Conservation (phyloP, 2,329 filamentous ascomycete species). For the Botryotinia narcissicola region DNA sequence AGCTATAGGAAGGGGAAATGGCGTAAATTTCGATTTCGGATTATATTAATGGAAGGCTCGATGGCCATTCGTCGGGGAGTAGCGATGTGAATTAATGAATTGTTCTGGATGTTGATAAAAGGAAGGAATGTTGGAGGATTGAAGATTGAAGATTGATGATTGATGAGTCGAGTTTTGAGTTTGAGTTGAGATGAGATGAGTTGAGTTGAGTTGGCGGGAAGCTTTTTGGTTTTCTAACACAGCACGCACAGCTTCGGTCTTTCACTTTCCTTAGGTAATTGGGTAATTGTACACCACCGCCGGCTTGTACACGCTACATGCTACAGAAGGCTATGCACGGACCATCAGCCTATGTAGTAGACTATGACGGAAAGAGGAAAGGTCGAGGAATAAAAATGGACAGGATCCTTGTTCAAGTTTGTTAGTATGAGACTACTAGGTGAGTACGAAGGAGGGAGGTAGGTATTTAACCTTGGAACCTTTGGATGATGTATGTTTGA, state of each 20-base stretch:
- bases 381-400: neutral
- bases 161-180: neutral
- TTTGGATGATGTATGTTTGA: neutral
- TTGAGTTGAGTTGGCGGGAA: conserved; percentile 14
- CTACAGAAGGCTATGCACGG: neutral
- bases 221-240: conserved; percentile 14
- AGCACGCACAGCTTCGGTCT: conserved; percentile 18
- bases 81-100: conserved; percentile 7
- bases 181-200: neutral
- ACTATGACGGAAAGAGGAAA: neutral
- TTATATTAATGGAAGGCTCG: conserved; percentile 23
- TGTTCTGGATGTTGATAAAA: conserved; percentile 18
- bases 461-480: too few relatives aligned
- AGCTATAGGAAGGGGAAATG: conserved; percentile 10
- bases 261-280: conserved; percentile 16
- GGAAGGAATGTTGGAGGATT: conserved; percentile 16
- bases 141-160: neutral
- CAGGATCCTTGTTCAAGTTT: neutral
- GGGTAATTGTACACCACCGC: conserved; percentile 18
- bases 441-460: neutral
- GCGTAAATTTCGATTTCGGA: neutral
- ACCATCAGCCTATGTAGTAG: neutral
- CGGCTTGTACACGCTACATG: conserved; percentile 18
- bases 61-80: conserved; percentile 19
- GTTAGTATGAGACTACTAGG: neutral